Conservation (phyloP, 2,329 filamentous ascomycete genomes). For the Ophiostoma novo-ulmi region DNA sequence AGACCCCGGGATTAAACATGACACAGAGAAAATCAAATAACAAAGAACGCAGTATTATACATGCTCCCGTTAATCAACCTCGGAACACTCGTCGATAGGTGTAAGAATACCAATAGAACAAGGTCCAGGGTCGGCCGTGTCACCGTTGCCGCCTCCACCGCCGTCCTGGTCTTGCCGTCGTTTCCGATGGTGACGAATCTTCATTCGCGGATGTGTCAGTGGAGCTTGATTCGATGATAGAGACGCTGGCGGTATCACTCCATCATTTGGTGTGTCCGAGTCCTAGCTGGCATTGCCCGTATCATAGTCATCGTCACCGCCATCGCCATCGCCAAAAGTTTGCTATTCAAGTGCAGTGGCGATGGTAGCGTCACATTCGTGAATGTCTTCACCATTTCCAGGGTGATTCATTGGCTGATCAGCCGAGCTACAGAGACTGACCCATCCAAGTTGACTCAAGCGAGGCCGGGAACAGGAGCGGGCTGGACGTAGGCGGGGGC, state of each 20-base stretch:
- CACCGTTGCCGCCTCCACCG: background rate
- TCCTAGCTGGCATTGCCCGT: conserved; percentile 18
- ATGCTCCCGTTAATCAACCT: background rate
- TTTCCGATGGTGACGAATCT: background rate
- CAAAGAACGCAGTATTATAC: background rate
- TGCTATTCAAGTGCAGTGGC: background rate
- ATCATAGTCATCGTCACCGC: background rate
- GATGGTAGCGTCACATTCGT: background rate
- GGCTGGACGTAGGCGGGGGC: background rate
- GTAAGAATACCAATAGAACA: background rate
- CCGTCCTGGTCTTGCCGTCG: background rate
- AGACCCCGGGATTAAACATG: background rate
- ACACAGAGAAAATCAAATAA: background rate
- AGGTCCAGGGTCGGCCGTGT: background rate
- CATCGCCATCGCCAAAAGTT: too few species aligned
- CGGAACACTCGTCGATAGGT: conserved; percentile 7
- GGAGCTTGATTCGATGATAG: background rate
- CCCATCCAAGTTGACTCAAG: background rate
- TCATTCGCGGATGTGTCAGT: background rate
- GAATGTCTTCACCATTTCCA: background rate
- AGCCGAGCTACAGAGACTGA: background rate
- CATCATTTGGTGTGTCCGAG: background rate
- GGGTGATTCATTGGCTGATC: background rate
- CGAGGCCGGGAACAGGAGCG: background rate
- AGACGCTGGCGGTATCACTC: background rate